Conservation (phyloP, 176 grass and related monocot species). For the Phoenix dactylifera region DNA sequence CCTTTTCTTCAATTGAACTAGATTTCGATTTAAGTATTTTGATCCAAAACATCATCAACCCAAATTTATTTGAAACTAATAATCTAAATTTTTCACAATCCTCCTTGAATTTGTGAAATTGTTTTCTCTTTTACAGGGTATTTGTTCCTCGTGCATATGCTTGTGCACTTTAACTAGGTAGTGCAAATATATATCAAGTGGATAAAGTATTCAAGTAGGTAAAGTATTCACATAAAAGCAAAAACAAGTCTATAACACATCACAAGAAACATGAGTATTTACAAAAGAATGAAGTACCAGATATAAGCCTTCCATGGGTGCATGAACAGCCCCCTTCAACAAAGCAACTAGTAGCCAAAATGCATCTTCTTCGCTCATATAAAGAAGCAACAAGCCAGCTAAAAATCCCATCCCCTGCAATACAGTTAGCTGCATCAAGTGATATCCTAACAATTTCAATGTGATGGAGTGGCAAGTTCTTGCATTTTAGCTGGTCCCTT, state of each 20-base stretch:
- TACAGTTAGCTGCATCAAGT: not conserved
- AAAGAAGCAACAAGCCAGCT: conserved; percentile 83
- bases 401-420: conserved; percentile 98
- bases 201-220: too few species aligned
- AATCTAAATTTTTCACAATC: too few species aligned
- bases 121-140: too few species aligned
- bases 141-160: too few species aligned
- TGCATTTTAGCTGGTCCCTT: not conserved
- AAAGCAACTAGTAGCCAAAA: conserved; percentile 97
- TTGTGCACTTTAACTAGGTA: too few species aligned
- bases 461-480: not conserved
- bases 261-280: too few species aligned
- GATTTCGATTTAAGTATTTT: too few species aligned
- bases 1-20: too few species aligned
- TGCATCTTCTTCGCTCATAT: conserved; percentile 97
- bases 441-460: not conserved
- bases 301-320: conserved; percentile 96
- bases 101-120: too few species aligned
- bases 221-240: not conserved
- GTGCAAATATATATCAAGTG: too few species aligned
- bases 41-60: too few species aligned
- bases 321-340: conserved; percentile 94
- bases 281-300: conserved; percentile 48
- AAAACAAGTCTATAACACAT: not conserved
- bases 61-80: too few species aligned